These are phyloP conservation scores for Pugionium cornutum DNA, from an alignment of 345 rosid genomes.

Conservation along the genomic window DNA sequence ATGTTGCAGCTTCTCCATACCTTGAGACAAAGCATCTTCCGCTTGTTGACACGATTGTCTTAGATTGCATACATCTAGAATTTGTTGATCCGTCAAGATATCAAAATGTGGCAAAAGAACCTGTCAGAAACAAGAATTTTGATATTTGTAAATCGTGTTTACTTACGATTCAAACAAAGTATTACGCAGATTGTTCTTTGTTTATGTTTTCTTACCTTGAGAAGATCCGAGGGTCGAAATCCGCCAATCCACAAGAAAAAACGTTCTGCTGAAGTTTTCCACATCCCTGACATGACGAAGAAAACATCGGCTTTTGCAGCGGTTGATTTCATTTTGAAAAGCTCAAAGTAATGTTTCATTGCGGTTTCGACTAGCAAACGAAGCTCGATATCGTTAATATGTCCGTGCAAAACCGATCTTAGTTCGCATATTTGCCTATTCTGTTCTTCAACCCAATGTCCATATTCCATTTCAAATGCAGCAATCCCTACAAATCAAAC, in stretches of 20 bases:
- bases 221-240: constrained; percentile 93
- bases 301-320: constrained; percentile 87
- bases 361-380: constrained; percentile 60
- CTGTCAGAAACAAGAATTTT: constrained; percentile 37
- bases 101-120: constrained; percentile 70
- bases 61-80: constrained; percentile 49
- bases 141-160: no score
- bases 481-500: constrained; percentile 52
- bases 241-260: constrained; percentile 97
- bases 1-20: constrained; percentile 80
- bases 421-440: constrained; percentile 61
- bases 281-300: constrained; percentile 82
- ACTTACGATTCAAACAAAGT: no score
- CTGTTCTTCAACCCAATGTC: constrained; percentile 86
- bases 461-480: constrained; percentile 85
- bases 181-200: background rate
- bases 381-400: constrained; percentile 59
- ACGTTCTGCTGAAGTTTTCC: constrained; percentile 86
- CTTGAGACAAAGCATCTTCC: constrained; percentile 86
- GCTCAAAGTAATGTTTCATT: constrained; percentile 75
- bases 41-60: constrained; percentile 84
- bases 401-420: constrained; percentile 61
- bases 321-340: constrained; percentile 70
- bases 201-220: constrained; percentile 53
- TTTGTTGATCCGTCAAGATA: constrained; percentile 60